A percentile compares a stretch with the other conserved stretches of the same genome.
phyloP scores from a whole-genome alignment of 2,329 filamentous ascomycete species.

The Xylariaceae sp. region DNA sequence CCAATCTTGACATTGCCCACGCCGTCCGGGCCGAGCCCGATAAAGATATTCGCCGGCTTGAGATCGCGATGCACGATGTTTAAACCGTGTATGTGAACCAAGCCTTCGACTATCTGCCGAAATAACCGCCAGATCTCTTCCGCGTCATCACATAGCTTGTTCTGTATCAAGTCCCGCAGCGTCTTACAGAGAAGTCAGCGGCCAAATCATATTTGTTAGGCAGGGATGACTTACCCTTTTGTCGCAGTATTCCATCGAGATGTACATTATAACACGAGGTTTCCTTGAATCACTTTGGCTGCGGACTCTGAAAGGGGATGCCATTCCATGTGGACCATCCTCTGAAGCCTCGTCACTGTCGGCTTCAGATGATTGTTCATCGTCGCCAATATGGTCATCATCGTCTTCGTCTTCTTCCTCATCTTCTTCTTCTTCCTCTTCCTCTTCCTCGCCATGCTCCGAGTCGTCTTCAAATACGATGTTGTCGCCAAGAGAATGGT shows the following conservation, averaged over 20 bases:
- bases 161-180: conserved; percentile 79
- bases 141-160: conserved; percentile 68
- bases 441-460: conserved; percentile 36
- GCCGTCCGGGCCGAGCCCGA: conserved; percentile 65
- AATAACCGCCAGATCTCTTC: conserved; percentile 88
- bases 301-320: conserved; percentile 26
- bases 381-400: conserved; percentile 38
- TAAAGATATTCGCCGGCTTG: conserved; percentile 97
- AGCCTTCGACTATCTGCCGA: conserved; percentile 83
- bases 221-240: conserved; percentile 59
- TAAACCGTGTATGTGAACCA: conserved; percentile 84
- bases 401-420: conserved; percentile 19
- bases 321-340: conserved; percentile 21
- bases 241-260: conserved; percentile 99
- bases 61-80: conserved; percentile 95
- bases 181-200: conserved; percentile 49
- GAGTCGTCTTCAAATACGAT: conserved; percentile 32
- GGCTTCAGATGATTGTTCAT: conserved; percentile 34
- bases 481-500: conserved; percentile 29
- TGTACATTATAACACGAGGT: conserved; percentile 68
- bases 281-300: conserved; percentile 56
- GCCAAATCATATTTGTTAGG: background rate
- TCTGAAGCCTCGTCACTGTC: conserved; percentile 43
- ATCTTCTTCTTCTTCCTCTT: conserved; percentile 40
- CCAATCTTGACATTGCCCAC: conserved; percentile 91